Conservation (phyloP, 148 eudicot genomes). For the Fagopyrum esculentum region DNA sequence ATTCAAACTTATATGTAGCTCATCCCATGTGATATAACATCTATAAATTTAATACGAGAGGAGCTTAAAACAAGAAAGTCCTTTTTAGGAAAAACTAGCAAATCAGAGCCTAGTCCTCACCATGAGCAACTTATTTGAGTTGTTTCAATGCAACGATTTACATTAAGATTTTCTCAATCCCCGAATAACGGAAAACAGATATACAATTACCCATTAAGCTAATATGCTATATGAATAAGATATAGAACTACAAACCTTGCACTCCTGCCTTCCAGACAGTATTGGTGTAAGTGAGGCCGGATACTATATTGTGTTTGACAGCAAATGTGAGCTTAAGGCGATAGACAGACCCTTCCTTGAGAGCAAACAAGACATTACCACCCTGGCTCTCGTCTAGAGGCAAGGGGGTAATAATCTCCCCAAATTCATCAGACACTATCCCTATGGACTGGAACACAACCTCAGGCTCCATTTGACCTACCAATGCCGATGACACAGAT, state of each 20-base stretch:
- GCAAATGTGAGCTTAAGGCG: conserved; percentile 49
- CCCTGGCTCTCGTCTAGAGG: conserved; percentile 34
- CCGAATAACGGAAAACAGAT: too few relatives aligned
- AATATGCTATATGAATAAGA: too few relatives aligned
- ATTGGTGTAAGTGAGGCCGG: conserved; percentile 47
- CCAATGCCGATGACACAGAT: neutral
- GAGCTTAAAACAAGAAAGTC: neutral
- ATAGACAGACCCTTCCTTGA: conserved; percentile 49
- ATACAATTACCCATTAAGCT: too few relatives aligned
- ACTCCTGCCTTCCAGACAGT: conserved; percentile 54
- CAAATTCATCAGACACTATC: conserved; percentile 43
- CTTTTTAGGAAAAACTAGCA: neutral
- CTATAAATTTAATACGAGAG: too few relatives aligned
- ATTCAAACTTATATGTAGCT: too few relatives aligned
- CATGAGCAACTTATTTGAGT: too few relatives aligned
- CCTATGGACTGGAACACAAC: conserved; percentile 54
- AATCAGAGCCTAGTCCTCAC: too few relatives aligned
- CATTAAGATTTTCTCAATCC: too few relatives aligned
- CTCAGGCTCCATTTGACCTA: conserved; percentile 60
- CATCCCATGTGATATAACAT: too few relatives aligned
- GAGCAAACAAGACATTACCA: conserved; percentile 38
- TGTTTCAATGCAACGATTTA: too few relatives aligned
- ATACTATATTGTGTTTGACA: conserved; percentile 53
- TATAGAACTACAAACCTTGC: conserved; percentile 31
- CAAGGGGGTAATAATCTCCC: conserved; percentile 43